Conservation (phyloP, 176 grass and related monocot genomes). For the Themeda triandra region DNA sequence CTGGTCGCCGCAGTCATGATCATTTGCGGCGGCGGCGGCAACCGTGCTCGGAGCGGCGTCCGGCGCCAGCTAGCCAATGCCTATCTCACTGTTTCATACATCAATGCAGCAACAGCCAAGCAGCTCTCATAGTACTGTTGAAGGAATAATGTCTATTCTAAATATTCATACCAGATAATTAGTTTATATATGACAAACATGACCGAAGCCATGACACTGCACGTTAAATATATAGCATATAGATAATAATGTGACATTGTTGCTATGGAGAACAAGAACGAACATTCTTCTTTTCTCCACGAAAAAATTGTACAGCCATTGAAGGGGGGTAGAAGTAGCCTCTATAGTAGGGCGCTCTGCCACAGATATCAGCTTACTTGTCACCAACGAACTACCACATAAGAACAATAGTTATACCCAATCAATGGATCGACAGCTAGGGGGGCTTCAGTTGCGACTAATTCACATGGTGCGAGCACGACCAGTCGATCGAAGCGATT, state of each 20-base stretch:
- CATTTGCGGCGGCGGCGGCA: no score
- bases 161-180: neutral
- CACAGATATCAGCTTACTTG: no score
- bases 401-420: no score
- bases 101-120: neutral
- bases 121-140: neutral
- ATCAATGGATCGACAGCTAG: no score
- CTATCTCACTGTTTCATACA: neutral
- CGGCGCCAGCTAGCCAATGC: neutral
- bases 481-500: neutral
- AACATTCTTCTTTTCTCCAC: conserved; percentile 33
- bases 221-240: neutral
- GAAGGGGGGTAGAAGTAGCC: no score
- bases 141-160: neutral
- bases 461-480: neutral
- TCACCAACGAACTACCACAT: no score
- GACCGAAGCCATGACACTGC: neutral
- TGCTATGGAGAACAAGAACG: conserved; percentile 43
- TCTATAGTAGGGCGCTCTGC: no score
- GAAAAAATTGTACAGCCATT: conserved; percentile 45
- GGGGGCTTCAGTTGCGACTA: conserved; percentile 9
- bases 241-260: neutral
- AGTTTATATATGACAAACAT: neutral
- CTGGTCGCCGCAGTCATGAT: no score
- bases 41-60: no score